phyloP scores from a whole-genome alignment of 345 rosid genomes.

The Sisymbrium irio region DNA sequence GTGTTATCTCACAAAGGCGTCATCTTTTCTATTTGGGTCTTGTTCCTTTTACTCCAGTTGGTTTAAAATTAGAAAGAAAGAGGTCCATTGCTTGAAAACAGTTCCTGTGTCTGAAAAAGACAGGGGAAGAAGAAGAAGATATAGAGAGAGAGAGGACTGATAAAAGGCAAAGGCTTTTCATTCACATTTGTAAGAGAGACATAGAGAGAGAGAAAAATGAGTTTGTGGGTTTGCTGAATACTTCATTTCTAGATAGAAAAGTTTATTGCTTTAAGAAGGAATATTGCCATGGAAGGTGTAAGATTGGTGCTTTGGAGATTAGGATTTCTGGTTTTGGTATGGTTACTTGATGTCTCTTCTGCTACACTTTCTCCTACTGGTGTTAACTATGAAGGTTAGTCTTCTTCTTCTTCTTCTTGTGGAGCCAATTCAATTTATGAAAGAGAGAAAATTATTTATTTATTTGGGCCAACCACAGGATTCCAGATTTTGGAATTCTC shows the following conservation, averaged over 20 bases:
- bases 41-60: neutral
- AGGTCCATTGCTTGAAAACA: no score
- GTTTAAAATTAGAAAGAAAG: neutral
- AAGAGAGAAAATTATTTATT: neutral
- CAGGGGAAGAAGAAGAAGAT: slow-evolving; percentile 21
- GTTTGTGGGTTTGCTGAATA: slow-evolving; percentile 37
- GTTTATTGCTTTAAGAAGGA: slow-evolving; percentile 34
- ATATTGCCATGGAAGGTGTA: slow-evolving; percentile 40
- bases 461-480: neutral
- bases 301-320: slow-evolving; percentile 47
- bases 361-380: slow-evolving; percentile 98
- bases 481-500: slow-evolving; percentile 8
- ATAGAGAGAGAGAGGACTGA: neutral
- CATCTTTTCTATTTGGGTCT: slow-evolving; percentile 41
- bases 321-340: slow-evolving; percentile 54
- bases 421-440: neutral
- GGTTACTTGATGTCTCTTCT: slow-evolving; percentile 52
- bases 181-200: slow-evolving; percentile 22
- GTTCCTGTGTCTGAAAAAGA: slow-evolving; percentile 36
- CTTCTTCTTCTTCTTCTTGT: slow-evolving; percentile 25
- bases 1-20: slow-evolving; percentile 20
- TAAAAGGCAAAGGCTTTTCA: slow-evolving; percentile 14
- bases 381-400: slow-evolving; percentile 93
- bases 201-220: slow-evolving; percentile 29
- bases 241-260: slow-evolving; percentile 12